Percentiles rank a stretch among this genome's conserved stretches.
These are phyloP conservation scores for Brassica nigra DNA, from an alignment of 345 rosid genomes.

Conservation along the genomic window DNA sequence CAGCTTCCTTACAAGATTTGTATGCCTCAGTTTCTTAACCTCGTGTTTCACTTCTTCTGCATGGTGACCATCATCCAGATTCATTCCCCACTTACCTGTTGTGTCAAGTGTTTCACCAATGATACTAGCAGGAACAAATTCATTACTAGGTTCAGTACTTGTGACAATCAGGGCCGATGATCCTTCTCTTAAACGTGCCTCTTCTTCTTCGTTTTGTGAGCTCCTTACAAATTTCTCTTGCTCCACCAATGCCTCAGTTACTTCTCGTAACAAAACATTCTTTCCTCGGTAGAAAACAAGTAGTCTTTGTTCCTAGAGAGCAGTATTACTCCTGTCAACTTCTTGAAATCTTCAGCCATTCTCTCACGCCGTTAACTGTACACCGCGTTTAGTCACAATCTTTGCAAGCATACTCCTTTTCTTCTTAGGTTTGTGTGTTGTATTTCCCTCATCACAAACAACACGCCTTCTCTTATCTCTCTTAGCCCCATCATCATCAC, in stretches of 20 bases:
- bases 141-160: no score
- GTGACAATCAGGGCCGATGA: no score
- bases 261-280: no score
- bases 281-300: no score
- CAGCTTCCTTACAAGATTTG: slow-evolving; percentile 65
- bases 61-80: slow-evolving; percentile 28
- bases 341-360: slow-evolving; percentile 1
- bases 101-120: slow-evolving; percentile 12
- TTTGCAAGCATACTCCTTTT: slow-evolving; percentile 3
- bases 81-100: neutral
- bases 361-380: neutral
- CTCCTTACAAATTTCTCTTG: slow-evolving; percentile 30
- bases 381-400: no score
- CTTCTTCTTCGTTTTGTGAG: slow-evolving; percentile 48
- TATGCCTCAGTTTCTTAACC: slow-evolving; percentile 71
- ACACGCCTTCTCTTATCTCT: slow-evolving; percentile 19
- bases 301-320: no score
- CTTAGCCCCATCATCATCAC: neutral
- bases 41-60: slow-evolving; percentile 62
- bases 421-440: neutral
- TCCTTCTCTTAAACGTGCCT: no score
- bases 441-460: slow-evolving; percentile 7
- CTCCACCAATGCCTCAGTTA: no score
- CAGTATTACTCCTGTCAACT: neutral
- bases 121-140: no score